These are phyloP conservation scores for Rhizopogon vesiculosus DNA, from an alignment of 768 basidiomycete species.

Conservation along the genomic window DNA sequence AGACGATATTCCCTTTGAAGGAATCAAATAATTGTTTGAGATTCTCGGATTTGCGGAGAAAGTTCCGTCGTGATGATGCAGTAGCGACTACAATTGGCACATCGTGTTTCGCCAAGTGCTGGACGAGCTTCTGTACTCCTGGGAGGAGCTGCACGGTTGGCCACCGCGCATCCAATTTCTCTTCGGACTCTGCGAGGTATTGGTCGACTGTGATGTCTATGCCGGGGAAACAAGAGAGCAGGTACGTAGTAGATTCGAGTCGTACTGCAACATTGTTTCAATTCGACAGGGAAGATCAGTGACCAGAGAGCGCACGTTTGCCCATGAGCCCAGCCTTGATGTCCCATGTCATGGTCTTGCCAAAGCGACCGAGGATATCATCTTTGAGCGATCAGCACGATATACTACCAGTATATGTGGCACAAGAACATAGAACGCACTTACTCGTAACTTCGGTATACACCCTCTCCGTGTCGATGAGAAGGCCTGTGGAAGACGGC, in stretches of 20 bases:
- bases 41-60: constrained; percentile 62
- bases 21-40: constrained; percentile 51
- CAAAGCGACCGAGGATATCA: constrained; percentile 65
- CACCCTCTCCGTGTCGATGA: constrained; percentile 74
- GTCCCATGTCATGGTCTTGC: constrained; percentile 81
- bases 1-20: constrained; percentile 62
- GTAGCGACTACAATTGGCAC: constrained; percentile 84
- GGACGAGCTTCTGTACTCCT: constrained; percentile 63
- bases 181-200: constrained; percentile 54
- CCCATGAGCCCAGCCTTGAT: constrained; percentile 90
- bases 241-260: constrained; percentile 54
- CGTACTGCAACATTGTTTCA: constrained; percentile 44
- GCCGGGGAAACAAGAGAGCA: constrained; percentile 74
- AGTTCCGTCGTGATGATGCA: constrained; percentile 63
- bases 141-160: constrained; percentile 69
- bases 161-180: constrained; percentile 61
- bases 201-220: constrained; percentile 59
- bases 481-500: constrained; percentile 41
- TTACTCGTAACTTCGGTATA: constrained; percentile 82
- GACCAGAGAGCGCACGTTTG: constrained; percentile 45
- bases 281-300: neutral
- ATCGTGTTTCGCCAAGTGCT: constrained; percentile 59
- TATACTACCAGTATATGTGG: neutral
- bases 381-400: constrained; percentile 35
- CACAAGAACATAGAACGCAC: constrained; percentile 35